Evolutionary conservation across 2,329 filamentous ascomycete species (phyloP).

Genomic region (Aspergillus tamarii): DNA sequence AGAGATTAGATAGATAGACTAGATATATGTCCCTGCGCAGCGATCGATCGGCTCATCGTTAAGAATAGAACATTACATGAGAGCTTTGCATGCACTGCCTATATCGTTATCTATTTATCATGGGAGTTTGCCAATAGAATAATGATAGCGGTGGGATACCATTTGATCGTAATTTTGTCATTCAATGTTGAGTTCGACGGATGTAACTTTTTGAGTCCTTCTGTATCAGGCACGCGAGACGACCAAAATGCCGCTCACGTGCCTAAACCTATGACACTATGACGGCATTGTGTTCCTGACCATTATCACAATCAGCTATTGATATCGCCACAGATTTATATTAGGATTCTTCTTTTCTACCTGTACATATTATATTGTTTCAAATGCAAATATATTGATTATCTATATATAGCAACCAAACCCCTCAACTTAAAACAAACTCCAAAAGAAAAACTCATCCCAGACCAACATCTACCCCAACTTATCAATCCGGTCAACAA

Average conservation of each 20-base stretch:
- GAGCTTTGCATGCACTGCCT: not conserved
- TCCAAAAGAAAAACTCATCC: not conserved
- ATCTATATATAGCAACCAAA: not conserved
- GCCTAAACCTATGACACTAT: not conserved
- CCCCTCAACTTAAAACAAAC: not conserved
- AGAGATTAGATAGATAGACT: conserved; percentile 12
- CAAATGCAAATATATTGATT: not conserved
- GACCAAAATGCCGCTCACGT: not conserved
- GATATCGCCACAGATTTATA: not conserved
- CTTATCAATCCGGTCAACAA: not conserved
- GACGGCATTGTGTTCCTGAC: conserved; percentile 3
- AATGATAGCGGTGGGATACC: not conserved
- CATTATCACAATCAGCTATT: not conserved
- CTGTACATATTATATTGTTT: not conserved
- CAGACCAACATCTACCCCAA: not conserved
- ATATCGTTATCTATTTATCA: not conserved
- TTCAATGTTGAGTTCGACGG: not conserved
- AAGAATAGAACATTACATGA: conserved; percentile 5
- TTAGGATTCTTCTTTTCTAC: not conserved
- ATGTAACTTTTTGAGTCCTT: not conserved
- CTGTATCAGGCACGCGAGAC: not conserved
- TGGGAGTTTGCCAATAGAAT: not conserved
- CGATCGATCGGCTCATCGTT: conserved; percentile 1
- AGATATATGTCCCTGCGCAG: conserved; percentile 3
- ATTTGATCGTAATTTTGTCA: not conserved